Evolutionary conservation across 805 yeast genomes (phyloP).

Genomic region (Saturnispora kantuleensis): DNA sequence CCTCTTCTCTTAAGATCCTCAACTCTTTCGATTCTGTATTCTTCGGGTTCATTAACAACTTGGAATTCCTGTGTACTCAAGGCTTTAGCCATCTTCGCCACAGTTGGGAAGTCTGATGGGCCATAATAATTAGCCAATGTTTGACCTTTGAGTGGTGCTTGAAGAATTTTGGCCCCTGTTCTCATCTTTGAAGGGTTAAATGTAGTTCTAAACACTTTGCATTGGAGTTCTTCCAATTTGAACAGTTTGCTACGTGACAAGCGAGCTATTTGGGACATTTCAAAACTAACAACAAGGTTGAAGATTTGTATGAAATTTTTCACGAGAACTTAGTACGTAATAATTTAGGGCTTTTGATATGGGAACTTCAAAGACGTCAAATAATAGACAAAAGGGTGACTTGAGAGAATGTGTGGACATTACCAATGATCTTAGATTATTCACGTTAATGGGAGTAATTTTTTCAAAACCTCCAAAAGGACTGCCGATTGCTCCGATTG

Average conservation of each 20-base stretch:
- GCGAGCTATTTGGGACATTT: constrained; percentile 9
- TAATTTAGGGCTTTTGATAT: neutral
- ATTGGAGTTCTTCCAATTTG: constrained; percentile 49
- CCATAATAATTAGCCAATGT: constrained; percentile 66
- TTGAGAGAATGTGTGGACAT: neutral
- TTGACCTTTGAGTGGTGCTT: constrained; percentile 64
- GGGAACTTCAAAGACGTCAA: too few species aligned
- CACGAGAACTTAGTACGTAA: too few species aligned
- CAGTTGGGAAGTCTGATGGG: constrained; percentile 56
- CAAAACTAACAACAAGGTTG: neutral
- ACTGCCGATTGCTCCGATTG: constrained; percentile 27
- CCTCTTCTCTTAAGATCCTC: constrained; percentile 70
- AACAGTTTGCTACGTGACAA: constrained; percentile 32
- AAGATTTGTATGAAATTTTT: constrained; percentile 1
- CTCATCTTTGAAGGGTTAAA: constrained; percentile 59
- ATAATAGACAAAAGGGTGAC: neutral
- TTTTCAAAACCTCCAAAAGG: constrained; percentile 35
- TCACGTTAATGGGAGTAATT: constrained; percentile 42
- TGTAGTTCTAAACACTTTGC: constrained; percentile 57
- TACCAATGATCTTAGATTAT: constrained; percentile 32
- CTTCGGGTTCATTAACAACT: constrained; percentile 60
- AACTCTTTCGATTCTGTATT: constrained; percentile 56
- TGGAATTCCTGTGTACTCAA: constrained; percentile 24
- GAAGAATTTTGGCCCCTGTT: constrained; percentile 64
- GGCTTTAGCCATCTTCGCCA: constrained; percentile 24